Percentiles rank a stretch among this genome's conserved stretches.
These are phyloP conservation scores for Carex scoparia DNA, from an alignment of 176 grass and related monocot genomes.

Conservation along the genomic window DNA sequence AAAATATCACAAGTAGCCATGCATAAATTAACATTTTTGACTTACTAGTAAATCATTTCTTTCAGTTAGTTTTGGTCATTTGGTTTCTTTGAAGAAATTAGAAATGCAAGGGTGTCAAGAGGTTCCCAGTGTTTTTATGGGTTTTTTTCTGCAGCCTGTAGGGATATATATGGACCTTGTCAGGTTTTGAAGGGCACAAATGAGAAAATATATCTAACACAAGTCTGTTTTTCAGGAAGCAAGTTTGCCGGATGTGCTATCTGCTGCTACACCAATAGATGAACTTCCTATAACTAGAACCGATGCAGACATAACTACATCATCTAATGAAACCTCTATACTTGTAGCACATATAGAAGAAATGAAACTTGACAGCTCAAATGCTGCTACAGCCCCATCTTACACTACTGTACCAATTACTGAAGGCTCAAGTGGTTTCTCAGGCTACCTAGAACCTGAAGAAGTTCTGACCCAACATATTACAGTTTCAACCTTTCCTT, in stretches of 20 bases:
- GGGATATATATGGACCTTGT: neutral
- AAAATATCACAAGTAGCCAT: neutral
- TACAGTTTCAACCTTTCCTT: constrained; percentile 33
- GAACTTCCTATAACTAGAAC: constrained; percentile 45
- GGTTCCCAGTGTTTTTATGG: neutral
- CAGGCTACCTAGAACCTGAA: constrained; percentile 50
- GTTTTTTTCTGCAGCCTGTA: neutral
- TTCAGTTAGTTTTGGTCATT: neutral
- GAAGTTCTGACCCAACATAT: constrained; percentile 59
- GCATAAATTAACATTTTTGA: neutral
- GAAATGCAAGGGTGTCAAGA: neutral
- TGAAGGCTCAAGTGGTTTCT: constrained; percentile 46
- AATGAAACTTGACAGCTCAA: constrained; percentile 47
- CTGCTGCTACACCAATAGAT: constrained; percentile 43
- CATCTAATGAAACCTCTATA: constrained; percentile 34
- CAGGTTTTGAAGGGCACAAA: neutral
- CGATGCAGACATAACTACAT: constrained; percentile 29
- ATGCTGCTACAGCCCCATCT: neutral
- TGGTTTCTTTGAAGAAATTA: neutral
- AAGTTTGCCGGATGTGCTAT: constrained; percentile 73
- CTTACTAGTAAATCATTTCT: neutral
- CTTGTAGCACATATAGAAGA: constrained; percentile 50
- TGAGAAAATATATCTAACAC: neutral
- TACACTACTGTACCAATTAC: constrained; percentile 23
- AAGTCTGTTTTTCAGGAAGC: constrained; percentile 49